These are phyloP conservation scores for Triglochin maritima DNA, from an alignment of 106 monocot genomes.

Conservation along the genomic window DNA sequence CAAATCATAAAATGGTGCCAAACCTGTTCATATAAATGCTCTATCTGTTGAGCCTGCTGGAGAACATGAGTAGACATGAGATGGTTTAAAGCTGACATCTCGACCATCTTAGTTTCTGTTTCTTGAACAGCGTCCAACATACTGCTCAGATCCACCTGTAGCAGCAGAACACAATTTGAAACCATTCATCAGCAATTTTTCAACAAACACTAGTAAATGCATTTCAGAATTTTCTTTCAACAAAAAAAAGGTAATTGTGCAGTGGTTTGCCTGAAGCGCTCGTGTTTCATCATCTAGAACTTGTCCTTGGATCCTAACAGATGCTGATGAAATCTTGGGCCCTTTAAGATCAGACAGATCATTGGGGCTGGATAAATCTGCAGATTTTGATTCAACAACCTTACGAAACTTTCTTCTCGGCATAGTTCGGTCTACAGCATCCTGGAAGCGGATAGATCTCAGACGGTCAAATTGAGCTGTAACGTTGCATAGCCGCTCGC, in stretches of 20 bases:
- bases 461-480: conserved; percentile 78
- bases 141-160: conserved; percentile 64
- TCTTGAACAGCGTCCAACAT: conserved; percentile 93
- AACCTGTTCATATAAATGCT: conserved; percentile 85
- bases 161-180: background rate
- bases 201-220: background rate
- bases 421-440: conserved; percentile 58
- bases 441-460: conserved; percentile 76
- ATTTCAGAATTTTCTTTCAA: too few relatives aligned
- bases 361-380: conserved; percentile 28
- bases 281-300: conserved; percentile 83
- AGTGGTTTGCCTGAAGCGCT: conserved; percentile 54
- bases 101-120: conserved; percentile 94
- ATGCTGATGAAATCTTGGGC: conserved; percentile 18
- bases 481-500: conserved; percentile 75
- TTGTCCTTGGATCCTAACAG: conserved; percentile 50
- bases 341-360: conserved; percentile 16
- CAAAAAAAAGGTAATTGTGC: background rate
- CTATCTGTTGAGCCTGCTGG: conserved; percentile 90
- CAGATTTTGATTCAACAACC: conserved; percentile 18
- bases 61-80: conserved; percentile 96
- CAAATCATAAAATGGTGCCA: background rate
- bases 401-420: conserved; percentile 62
- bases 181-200: background rate
- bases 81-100: conserved; percentile 92